phyloP scores from a whole-genome alignment of 257 asterid species.

The Euphrasia confusa region DNA sequence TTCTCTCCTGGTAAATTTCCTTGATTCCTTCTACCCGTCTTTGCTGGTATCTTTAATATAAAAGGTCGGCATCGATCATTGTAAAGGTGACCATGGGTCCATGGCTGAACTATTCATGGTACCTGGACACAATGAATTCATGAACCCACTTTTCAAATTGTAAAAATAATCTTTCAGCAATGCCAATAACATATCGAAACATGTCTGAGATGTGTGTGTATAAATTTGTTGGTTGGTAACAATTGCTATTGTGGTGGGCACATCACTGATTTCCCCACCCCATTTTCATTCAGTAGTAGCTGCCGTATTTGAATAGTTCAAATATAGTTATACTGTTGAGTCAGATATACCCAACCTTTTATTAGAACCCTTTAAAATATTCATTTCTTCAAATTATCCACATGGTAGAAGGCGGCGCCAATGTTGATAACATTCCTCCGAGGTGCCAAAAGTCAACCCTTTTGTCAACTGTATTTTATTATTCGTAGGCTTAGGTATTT shows the following conservation, averaged over 20 bases:
- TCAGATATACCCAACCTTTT: too few relatives aligned
- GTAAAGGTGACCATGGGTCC: constrained; percentile 21
- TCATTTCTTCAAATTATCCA: too few relatives aligned
- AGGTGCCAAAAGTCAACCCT: too few relatives aligned
- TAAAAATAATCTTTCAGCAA: constrained; percentile 24
- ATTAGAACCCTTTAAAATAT: too few relatives aligned
- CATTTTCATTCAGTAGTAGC: not conserved
- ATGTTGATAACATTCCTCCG: too few relatives aligned
- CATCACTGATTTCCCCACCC: not conserved
- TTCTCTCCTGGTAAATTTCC: not conserved
- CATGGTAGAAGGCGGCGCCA: too few relatives aligned
- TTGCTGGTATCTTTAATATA: not conserved
- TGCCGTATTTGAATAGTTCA: not conserved
- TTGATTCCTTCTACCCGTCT: not conserved
- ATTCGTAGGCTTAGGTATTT: not conserved
- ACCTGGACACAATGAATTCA: constrained; percentile 32
- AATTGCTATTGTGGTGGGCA: constrained; percentile 7
- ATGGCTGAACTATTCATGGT: constrained; percentile 43
- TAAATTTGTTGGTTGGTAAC: constrained; percentile 4
- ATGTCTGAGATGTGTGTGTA: constrained; percentile 6
- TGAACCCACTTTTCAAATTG: constrained; percentile 19
- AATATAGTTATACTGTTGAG: too few relatives aligned
- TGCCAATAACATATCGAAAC: constrained; percentile 17
- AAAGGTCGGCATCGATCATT: constrained; percentile 43
- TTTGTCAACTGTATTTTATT: too few relatives aligned